phyloP scores from a whole-genome alignment of 2,329 filamentous ascomycete genomes.

The Arthrobotrys musiformis region DNA sequence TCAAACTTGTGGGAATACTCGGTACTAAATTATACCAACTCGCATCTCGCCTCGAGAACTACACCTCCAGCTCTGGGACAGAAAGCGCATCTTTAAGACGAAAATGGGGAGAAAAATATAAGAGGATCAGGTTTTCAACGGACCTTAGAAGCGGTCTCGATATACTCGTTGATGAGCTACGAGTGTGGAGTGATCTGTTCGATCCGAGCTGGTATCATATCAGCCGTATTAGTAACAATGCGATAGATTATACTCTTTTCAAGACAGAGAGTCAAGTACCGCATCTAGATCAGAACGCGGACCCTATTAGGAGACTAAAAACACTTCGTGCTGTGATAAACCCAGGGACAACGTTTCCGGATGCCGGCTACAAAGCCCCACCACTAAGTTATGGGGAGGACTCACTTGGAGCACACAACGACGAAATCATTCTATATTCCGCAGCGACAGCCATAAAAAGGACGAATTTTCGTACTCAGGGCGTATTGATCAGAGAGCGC shows the following conservation, averaged over 20 bases:
- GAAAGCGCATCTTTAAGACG: background rate
- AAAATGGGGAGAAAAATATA: conserved; percentile 10
- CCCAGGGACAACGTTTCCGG: background rate
- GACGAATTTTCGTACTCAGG: conserved; percentile 31
- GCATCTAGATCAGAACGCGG: background rate
- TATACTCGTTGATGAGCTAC: conserved; percentile 56
- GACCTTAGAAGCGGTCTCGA: conserved; percentile 27
- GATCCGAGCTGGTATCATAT: background rate
- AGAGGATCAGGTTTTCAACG: conserved; percentile 37
- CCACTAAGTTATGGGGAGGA: background rate
- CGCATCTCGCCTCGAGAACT: background rate
- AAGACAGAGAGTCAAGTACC: conserved; percentile 51
- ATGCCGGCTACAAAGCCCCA: background rate
- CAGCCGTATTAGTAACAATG: conserved; percentile 2
- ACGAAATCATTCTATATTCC: conserved; percentile 33
- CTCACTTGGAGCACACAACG: conserved; percentile 19
- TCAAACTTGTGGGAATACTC: conserved; percentile 40
- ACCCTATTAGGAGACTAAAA: background rate
- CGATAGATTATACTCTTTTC: conserved; percentile 13
- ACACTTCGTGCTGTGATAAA: background rate
- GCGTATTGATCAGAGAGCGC: conserved; percentile 11
- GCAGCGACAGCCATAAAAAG: conserved; percentile 13
- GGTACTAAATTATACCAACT: conserved; percentile 51
- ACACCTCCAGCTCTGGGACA: background rate
- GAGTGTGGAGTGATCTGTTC: conserved; percentile 26